Evolutionary conservation across 164 flowering plant species (phyloP).

Genomic region (Aristolochia contorta): DNA sequence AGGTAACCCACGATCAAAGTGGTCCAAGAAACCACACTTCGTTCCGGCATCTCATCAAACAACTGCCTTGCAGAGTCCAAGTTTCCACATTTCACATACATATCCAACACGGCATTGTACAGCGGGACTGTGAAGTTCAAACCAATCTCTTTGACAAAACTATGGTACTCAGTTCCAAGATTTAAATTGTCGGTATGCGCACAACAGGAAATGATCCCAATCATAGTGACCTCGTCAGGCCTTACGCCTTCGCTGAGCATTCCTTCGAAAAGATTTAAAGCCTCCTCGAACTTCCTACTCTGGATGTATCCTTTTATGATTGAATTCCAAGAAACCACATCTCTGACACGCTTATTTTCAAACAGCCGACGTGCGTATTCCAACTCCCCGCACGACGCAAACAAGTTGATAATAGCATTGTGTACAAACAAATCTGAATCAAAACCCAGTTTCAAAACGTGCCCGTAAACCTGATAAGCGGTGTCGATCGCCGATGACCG

Average conservation of each 20-base stretch:
- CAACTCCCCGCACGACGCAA: slow-evolving; percentile 34
- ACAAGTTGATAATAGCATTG: slow-evolving; percentile 37
- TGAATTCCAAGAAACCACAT: slow-evolving; percentile 72
- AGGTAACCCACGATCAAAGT: slow-evolving; percentile 54
- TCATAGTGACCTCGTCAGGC: slow-evolving; percentile 69
- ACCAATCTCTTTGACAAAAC: slow-evolving; percentile 20
- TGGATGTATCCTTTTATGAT: slow-evolving; percentile 61
- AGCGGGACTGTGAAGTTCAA: slow-evolving; percentile 32
- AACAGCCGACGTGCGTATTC: slow-evolving; percentile 39
- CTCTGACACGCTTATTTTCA: slow-evolving; percentile 41
- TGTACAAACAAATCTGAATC: slow-evolving; percentile 31
- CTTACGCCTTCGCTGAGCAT: slow-evolving; percentile 31
- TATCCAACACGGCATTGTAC: slow-evolving; percentile 53
- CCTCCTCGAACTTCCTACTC: slow-evolving; percentile 27
- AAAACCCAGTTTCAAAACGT: slow-evolving; percentile 41
- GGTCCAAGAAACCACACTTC: slow-evolving; percentile 50
- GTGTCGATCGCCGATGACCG: slow-evolving; percentile 9
- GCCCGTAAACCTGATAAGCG: slow-evolving; percentile 37
- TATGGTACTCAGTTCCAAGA: slow-evolving; percentile 38
- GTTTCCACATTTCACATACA: slow-evolving; percentile 61
- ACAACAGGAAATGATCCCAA: slow-evolving; percentile 43
- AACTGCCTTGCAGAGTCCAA: slow-evolving; percentile 32
- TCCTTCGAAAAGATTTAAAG: slow-evolving; percentile 27
- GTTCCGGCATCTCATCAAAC: slow-evolving; percentile 42
- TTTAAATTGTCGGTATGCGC: slow-evolving; percentile 39